Base-by-base conservation (phyloP, 2,329 filamentous ascomycete genomes). In the Cercospora citrullina region DNA sequence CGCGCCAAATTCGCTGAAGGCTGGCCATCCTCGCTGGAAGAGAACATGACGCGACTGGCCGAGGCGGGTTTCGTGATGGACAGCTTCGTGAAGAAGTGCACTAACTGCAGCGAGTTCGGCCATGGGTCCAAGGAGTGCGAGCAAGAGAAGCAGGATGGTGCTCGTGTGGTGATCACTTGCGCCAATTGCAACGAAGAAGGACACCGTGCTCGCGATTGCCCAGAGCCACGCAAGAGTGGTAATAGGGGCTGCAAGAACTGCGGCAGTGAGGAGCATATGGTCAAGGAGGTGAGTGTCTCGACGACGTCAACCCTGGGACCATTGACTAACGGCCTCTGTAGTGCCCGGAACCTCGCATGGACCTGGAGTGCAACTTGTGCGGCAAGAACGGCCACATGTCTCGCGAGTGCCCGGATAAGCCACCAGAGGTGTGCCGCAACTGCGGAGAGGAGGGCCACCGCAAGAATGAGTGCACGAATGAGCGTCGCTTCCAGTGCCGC, bases 131-230 rank as follows among this genome's bases (percentile, higher is more conserved):
- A 80, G 58, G 74, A 72, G n/a, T 87, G 85, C 78, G 79, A 81
- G 51, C 74, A 85, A 69, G 84, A 87, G 68, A 79, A 79, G 65
- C 73, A 62, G 16, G 73, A 53, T 2, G 67, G 61, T 5, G 81
- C 83, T 23, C 80, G 78, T 58, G 74, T 81, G 18, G 79, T 80
- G 59, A 81, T 87, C 68, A 82, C 81, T 58, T 87, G 85, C 73
- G 78, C 80, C 65, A 84, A 85, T 69, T 87, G 84, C 72, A 79
- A 82, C 23, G 76, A 84, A 68, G 66, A 65, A 5, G 64, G 86
- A 26, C 87, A 89, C 71, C 79, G 86, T 72, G 81, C 86, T 65
- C 84, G 85, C 39, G 87, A 91, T 65, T 93, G 91, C 71, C 87
- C 87, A 1, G 80, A 85, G 3, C 67, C 79, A 30, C 87, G 85